Conservation (phyloP, 108 stramenopile genomes). For the Pseudonitzschia multistriata region DNA sequence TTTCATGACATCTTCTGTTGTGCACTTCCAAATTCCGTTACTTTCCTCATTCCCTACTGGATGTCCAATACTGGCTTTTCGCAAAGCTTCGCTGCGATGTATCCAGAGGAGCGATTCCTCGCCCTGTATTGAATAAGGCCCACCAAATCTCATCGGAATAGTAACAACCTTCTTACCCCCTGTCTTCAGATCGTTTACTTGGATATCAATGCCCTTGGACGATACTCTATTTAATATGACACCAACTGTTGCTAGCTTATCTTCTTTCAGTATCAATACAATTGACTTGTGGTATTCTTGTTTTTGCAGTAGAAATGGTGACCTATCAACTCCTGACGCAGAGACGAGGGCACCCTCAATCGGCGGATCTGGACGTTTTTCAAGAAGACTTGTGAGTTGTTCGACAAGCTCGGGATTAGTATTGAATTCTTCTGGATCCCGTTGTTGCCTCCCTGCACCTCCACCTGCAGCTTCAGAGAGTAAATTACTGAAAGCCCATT, state of each 20-base stretch:
- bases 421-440: slow-evolving; percentile 28
- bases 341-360: slow-evolving; percentile 25
- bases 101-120: slow-evolving; percentile 70
- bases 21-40: slow-evolving; percentile 72
- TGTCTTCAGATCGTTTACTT: slow-evolving; percentile 38
- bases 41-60: slow-evolving; percentile 45
- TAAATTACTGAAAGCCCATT: slow-evolving; percentile 76
- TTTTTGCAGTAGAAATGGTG: slow-evolving; percentile 67
- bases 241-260: slow-evolving; percentile 61
- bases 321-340: slow-evolving; percentile 36
- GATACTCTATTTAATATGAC: slow-evolving; percentile 76
- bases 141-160: slow-evolving; percentile 81
- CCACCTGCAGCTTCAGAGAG: slow-evolving; percentile 38
- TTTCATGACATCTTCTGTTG: slow-evolving; percentile 54
- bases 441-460: slow-evolving; percentile 31
- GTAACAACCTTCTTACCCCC: slow-evolving; percentile 22
- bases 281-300: slow-evolving; percentile 82
- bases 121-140: slow-evolving; percentile 69
- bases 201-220: slow-evolving; percentile 34
- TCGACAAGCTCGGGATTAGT: slow-evolving; percentile 32
- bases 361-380: not conserved
- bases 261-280: slow-evolving; percentile 65
- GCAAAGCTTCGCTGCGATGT: slow-evolving; percentile 52
- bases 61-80: slow-evolving; percentile 46
- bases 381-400: slow-evolving; percentile 4